These are phyloP conservation scores for Pythium graminicola DNA, from an alignment of 352 stramenopile species.

Conservation along the genomic window DNA sequence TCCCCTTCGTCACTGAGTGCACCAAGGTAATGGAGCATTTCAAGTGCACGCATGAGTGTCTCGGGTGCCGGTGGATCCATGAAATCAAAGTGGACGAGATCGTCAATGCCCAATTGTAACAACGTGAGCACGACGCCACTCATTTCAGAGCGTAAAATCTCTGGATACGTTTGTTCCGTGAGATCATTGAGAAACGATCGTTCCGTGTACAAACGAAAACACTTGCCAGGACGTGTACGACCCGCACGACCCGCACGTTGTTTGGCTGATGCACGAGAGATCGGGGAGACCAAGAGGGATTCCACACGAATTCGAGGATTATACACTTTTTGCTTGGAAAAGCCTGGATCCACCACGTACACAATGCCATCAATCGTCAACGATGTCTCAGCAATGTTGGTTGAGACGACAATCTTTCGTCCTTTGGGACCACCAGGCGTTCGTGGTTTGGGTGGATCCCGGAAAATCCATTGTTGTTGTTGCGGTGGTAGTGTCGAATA, in stretches of 20 bases:
- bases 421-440: slow-evolving; percentile 90
- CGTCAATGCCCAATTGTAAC: slow-evolving; percentile 99
- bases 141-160: slow-evolving; percentile 99
- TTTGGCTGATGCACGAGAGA: slow-evolving; percentile 96
- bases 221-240: slow-evolving; percentile 98
- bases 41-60: slow-evolving; percentile 95
- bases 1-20: slow-evolving; percentile 97
- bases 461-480: slow-evolving; percentile 98
- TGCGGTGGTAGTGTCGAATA: slow-evolving; percentile 97
- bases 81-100: slow-evolving; percentile 99
- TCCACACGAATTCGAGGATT: slow-evolving; percentile 99
- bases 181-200: slow-evolving; percentile 97
- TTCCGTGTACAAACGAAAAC: slow-evolving; percentile 99
- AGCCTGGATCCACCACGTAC: slow-evolving; percentile 92
- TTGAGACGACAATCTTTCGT: slow-evolving; percentile 98
- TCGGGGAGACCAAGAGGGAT: slow-evolving; percentile 97
- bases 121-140: slow-evolving; percentile 98
- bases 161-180: slow-evolving; percentile 96
- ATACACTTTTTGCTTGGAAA: slow-evolving; percentile 99
- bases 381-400: slow-evolving; percentile 99
- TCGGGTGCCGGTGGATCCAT: slow-evolving; percentile 98
- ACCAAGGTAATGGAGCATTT: slow-evolving; percentile 96
- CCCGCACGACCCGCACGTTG: slow-evolving; percentile 97
- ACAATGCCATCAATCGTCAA: slow-evolving; percentile 99
- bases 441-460: background rate